These are phyloP conservation scores for Auricularia cornea DNA, from an alignment of 768 basidiomycete genomes.

Conservation along the genomic window DNA sequence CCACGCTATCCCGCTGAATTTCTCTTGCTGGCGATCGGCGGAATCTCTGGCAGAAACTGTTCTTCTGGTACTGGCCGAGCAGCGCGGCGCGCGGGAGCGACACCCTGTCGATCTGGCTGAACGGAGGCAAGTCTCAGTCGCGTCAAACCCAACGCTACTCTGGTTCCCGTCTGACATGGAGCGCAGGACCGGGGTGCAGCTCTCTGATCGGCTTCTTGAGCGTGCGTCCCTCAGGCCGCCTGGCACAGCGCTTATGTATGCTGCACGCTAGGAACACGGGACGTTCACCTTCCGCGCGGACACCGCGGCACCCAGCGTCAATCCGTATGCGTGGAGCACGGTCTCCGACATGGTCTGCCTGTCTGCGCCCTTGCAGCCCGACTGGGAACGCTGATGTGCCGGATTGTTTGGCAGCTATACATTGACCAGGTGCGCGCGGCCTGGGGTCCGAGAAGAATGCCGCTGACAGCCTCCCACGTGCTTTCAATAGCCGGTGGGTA, in stretches of 20 bases:
- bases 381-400: no score
- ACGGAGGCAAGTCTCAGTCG: neutral
- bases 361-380: neutral
- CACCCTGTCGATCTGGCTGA: conserved; percentile 1
- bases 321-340: conserved; percentile 5
- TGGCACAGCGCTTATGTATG: no score
- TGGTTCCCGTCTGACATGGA: neutral
- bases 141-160: neutral
- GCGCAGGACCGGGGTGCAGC: neutral
- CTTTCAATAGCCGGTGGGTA: neutral
- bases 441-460: neutral
- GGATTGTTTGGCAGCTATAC: conserved; percentile 1
- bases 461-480: neutral
- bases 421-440: conserved; percentile 4
- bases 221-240: neutral
- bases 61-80: conserved; percentile 8
- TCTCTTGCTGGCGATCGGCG: neutral
- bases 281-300: conserved; percentile 8
- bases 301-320: neutral
- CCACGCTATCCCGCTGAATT: neutral
- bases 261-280: conserved; percentile 2
- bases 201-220: neutral
- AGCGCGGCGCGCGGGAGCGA: neutral
- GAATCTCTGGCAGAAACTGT: neutral
- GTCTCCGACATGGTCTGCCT: conserved; percentile 1